Evolutionary conservation across 176 grass and related monocot genomes (phyloP), one percentile per base, ranked within the genome.

Genomic region (Aegilops longissima): DNA sequence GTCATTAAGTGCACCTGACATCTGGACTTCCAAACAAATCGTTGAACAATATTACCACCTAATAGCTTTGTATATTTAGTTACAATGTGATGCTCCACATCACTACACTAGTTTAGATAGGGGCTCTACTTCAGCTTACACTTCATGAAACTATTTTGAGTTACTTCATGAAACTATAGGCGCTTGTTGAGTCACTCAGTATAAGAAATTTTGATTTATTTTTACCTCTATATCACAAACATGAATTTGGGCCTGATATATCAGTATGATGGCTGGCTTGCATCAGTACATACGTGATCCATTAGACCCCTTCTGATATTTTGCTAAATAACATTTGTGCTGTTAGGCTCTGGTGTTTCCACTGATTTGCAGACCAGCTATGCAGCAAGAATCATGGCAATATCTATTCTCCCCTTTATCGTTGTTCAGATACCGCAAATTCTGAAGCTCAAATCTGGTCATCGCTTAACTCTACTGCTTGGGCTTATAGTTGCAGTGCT

Each of bases 391-490:
- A 99, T 99, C 18, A 96, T 99, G 97, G 73, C 42, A 4, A 61
- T 99, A 90, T 99, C 97, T 77, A 42, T 99, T 64, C 38, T 96
- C 52, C 97, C 97, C 12, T 99, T 99, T 80, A 86, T 99, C 17
- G 83, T 99, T 87, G 94, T 96, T 69, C 94, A 99, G 75, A 77
- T 99, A 49, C 97, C 94, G 2, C 72, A 80, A 87, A 74, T 94
- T 88, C 88, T 99, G 80, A 91, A 88, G 80, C 89, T 96, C 64
- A 67, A 85, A n/a, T 96, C 93, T 58, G 87, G 88, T 61, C 87
- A 91, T 18, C 85, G 72, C 67, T 56, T 99, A 25, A 61, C 94
- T 16, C 52, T 94, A 54, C 78, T 99, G 80, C 54, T 96, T 66
- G 89, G 92, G 79, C 54, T 96, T 66, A 85, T 96, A 76, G 47